Base-by-base conservation (phyloP, 2,329 filamentous ascomycete species). In the Periconia macrospinosa region DNA sequence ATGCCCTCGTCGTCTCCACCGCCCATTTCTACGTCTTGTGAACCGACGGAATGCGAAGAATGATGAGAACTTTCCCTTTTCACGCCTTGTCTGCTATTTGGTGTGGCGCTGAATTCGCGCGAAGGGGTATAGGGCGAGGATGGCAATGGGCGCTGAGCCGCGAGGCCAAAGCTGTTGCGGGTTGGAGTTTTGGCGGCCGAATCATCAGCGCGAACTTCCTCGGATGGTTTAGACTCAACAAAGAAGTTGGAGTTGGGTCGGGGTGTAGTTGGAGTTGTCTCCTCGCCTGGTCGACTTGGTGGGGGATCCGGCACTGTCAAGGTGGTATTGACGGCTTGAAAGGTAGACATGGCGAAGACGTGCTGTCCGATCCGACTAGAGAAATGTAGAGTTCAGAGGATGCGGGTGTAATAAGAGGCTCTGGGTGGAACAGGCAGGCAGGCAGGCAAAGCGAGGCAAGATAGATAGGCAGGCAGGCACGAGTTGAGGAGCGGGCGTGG, bases 11-110 rank as follows among this genome's bases (percentile, higher is more conserved):
- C 89, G 11, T 88, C 88, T 17, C 89, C 87, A 33, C 88, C 88
- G 40, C 88, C 88, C 83, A 92, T 90, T 55, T 91, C 87, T 20
- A 91, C 80, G 63, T 95, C 91, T 55, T 86, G 82, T 2, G 85
- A 85, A 37, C 83, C 82, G 50, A 67, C 78, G n/a, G 86, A 86
- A 57, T 83, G 83, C 56, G 78, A 78, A 10, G 87, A 85, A 50
- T 79, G 79, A 57, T 88, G 82, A 18, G 87, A 88, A 57, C 83
- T 80, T 50, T 81, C 83, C 55, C 82, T 76, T 59, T 78, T 80
- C 30, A 74, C 67, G 44, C 78, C 64, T 48, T 71, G 71, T 40
- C 67, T 67, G 50, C 64, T 70, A 19, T 62, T 62, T 9, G 70
- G 69, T n/a, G 70, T 69, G 49, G 67, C 62, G 57, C 60, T 81